Percentiles rank a stretch among this genome's conserved stretches.
phyloP scores from a whole-genome alignment of 306 rosid species.

The Lagenaria siceraria region DNA sequence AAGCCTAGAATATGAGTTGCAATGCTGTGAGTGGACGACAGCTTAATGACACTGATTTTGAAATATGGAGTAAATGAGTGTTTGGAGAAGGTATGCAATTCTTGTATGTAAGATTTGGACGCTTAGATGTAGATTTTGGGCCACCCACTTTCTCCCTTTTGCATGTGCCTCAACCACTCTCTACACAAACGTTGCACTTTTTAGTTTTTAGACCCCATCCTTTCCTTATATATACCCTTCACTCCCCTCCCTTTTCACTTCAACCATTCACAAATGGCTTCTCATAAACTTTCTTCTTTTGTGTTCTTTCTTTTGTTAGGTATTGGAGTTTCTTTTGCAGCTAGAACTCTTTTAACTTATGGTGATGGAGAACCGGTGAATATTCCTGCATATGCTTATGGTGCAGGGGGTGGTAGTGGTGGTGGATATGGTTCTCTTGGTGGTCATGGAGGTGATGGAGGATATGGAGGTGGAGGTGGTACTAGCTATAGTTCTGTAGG shows the following conservation, averaged over 20 bases:
- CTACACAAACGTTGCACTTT: not conserved
- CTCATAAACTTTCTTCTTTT: not conserved
- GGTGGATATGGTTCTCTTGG: not conserved
- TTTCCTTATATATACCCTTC: not conserved
- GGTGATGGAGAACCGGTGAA: not conserved
- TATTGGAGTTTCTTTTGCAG: not conserved
- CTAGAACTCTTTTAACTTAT: not conserved
- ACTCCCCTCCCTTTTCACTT: not conserved
- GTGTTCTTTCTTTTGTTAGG: not conserved
- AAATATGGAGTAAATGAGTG: not conserved
- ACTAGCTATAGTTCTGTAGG: not conserved
- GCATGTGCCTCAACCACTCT: constrained; percentile 8
- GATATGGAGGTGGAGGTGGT: not conserved
- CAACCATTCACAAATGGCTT: not conserved
- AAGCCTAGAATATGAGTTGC: not conserved
- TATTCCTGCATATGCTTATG: not conserved
- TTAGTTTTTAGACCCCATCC: no score
- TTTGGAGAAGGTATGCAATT: no score
- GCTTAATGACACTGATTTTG: not conserved
- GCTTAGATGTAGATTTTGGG: not conserved
- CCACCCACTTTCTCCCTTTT: not conserved
- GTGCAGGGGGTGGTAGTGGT: not conserved
- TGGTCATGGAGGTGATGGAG: not conserved
- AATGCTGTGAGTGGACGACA: not conserved
- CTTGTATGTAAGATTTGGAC: not conserved